Conservation (phyloP, 1,284 basidiomycete species). For the Ceratobasidium sp. region DNA sequence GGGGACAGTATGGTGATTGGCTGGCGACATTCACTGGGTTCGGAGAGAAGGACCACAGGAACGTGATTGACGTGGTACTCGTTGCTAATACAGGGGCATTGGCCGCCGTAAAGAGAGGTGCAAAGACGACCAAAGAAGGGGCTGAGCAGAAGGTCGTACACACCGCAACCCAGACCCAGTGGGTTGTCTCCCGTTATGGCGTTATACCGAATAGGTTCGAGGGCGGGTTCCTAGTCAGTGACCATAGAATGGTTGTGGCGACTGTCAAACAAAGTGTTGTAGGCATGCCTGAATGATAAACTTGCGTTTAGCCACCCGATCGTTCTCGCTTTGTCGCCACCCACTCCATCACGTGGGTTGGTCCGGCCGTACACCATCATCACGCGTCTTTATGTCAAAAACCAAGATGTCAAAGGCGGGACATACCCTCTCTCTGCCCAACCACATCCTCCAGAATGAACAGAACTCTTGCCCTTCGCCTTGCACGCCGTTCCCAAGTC, state of each 20-base stretch:
- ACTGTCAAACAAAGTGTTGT: constrained; percentile 27
- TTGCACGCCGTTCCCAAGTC: constrained; percentile 40
- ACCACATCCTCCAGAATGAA: constrained; percentile 31
- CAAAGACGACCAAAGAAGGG: not conserved
- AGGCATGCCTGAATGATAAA: constrained; percentile 30
- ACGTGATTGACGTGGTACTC: constrained; percentile 36
- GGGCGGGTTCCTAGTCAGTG: constrained; percentile 38
- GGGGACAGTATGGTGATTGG: constrained; percentile 40
- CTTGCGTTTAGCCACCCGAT: constrained; percentile 5
- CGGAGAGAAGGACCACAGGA: constrained; percentile 29
- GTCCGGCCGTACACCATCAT: constrained; percentile 38
- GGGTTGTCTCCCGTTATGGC: constrained; percentile 32
- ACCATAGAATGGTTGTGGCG: constrained; percentile 39
- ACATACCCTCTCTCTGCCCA: not conserved
- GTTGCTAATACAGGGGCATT: constrained; percentile 33
- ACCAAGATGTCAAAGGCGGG: constrained; percentile 3
- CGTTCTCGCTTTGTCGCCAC: not conserved
- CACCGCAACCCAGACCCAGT: constrained; percentile 4
- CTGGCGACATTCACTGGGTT: constrained; percentile 37
- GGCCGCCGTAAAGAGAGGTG: not conserved
- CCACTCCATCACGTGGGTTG: constrained; percentile 25
- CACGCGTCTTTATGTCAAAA: constrained; percentile 24
- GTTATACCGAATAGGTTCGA: constrained; percentile 37
- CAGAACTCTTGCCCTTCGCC: constrained; percentile 28
- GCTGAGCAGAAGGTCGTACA: constrained; percentile 12